Conservation (phyloP, 164 flowering plant species). For the Berberis vulgaris region DNA sequence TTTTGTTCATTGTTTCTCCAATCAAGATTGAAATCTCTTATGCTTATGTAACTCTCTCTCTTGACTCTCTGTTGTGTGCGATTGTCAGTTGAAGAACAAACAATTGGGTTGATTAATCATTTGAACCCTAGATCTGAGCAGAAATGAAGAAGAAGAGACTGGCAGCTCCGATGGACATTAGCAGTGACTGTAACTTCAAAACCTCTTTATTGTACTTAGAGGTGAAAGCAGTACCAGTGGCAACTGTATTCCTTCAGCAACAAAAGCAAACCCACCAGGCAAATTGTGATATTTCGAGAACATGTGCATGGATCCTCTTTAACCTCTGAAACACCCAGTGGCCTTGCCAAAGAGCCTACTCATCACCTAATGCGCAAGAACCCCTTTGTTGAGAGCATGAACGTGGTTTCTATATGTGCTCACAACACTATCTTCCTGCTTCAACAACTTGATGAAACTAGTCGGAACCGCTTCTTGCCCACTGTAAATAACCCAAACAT, state of each 20-base stretch:
- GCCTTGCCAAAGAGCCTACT: slow-evolving; percentile 85
- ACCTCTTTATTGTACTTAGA: slow-evolving; percentile 67
- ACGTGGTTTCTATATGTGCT: slow-evolving; percentile 93
- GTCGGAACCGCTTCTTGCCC: slow-evolving; percentile 94
- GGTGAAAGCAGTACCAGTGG: slow-evolving; percentile 89
- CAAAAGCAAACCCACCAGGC: slow-evolving; percentile 92
- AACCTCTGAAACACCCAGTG: slow-evolving; percentile 92
- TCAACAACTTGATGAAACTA: slow-evolving; percentile 83
- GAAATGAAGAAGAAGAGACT: too few species aligned
- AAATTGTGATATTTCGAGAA: slow-evolving; percentile 82
- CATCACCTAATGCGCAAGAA: slow-evolving; percentile 79
- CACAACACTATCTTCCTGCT: slow-evolving; percentile 55
- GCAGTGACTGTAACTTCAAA: slow-evolving; percentile 28
- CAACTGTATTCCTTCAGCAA: slow-evolving; percentile 92
- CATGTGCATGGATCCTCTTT: slow-evolving; percentile 99
- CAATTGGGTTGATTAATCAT: too few species aligned
- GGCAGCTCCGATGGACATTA: too few species aligned
- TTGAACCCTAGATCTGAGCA: too few species aligned
- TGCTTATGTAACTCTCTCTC: too few species aligned
- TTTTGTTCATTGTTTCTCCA: too few species aligned
- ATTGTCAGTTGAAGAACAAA: too few species aligned
- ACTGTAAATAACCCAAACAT: slow-evolving; percentile 94
- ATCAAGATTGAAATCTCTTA: too few species aligned
- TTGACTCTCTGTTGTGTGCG: too few species aligned
- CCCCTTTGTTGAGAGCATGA: slow-evolving; percentile 85